Evolutionary conservation across 1,139 yeast genomes (phyloP).

Genomic region (Pichia terricola): DNA sequence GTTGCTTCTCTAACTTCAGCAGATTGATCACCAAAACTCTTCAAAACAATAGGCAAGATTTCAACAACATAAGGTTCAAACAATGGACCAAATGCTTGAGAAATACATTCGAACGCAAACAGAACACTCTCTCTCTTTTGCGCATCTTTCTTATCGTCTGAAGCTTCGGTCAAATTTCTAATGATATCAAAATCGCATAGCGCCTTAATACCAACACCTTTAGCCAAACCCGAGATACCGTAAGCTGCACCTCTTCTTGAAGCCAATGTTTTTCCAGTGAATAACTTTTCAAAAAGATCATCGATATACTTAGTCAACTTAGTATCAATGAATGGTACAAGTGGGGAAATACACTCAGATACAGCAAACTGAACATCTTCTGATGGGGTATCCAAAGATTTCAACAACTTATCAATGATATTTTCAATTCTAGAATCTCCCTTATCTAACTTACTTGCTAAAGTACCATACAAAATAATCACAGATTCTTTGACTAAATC

Average conservation of each 20-base stretch:
- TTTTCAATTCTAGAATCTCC: conserved; percentile 55
- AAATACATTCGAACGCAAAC: conserved; percentile 75
- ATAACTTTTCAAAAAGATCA: conserved; percentile 47
- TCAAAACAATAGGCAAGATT: conserved; percentile 69
- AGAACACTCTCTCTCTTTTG: conserved; percentile 82
- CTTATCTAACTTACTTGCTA: conserved; percentile 68
- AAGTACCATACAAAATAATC: conserved; percentile 77
- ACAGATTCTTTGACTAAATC: conserved; percentile 70
- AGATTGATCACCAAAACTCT: conserved; percentile 73
- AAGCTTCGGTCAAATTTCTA: conserved; percentile 69
- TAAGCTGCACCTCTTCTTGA: conserved; percentile 89
- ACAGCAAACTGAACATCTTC: conserved; percentile 84
- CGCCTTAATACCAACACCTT: conserved; percentile 79
- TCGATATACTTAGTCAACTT: conserved; percentile 48
- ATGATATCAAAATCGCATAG: conserved; percentile 69
- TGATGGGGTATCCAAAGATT: conserved; percentile 77
- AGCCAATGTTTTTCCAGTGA: conserved; percentile 40
- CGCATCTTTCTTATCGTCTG: conserved; percentile 76
- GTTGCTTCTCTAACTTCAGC: conserved; percentile 89
- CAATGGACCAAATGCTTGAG: conserved; percentile 59
- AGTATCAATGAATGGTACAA: conserved; percentile 50
- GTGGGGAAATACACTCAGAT: conserved; percentile 75
- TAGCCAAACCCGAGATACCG: conserved; percentile 88
- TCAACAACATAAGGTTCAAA: conserved; percentile 95
- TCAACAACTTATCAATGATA: conserved; percentile 60